Percentiles rank a stretch among this genome's conserved stretches.
Conservation (phyloP, 148 eudicot species). For the Salicornia ramosissima region DNA sequence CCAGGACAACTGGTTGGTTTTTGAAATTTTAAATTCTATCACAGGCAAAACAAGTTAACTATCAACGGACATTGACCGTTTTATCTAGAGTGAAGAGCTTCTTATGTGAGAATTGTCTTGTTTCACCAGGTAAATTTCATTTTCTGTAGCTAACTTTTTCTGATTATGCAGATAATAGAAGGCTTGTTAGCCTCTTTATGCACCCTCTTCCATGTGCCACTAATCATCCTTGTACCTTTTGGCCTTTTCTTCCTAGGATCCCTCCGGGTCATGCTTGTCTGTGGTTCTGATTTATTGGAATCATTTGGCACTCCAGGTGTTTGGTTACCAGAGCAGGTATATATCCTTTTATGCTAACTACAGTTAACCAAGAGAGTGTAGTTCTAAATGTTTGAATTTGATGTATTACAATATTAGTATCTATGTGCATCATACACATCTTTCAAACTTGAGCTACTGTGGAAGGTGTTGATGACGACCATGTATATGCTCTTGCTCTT, state of each 20-base stretch:
- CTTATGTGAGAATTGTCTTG: slow-evolving; percentile 32
- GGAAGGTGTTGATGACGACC: not conserved
- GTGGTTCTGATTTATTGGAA: slow-evolving; percentile 93
- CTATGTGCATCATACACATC: not conserved
- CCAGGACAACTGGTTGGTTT: not conserved
- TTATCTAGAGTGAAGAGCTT: slow-evolving; percentile 62
- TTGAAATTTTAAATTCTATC: slow-evolving; percentile 8
- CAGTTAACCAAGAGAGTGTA: not conserved
- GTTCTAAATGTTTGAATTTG: not conserved
- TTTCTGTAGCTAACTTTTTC: too few relatives aligned
- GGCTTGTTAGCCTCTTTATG: not conserved
- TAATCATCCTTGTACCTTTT: not conserved
- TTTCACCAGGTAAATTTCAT: slow-evolving; percentile 43
- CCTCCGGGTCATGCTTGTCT: slow-evolving; percentile 77
- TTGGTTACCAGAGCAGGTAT: slow-evolving; percentile 97
- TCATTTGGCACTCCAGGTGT: slow-evolving; percentile 72
- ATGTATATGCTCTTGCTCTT: not conserved
- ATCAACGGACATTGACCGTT: slow-evolving; percentile 78
- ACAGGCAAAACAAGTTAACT: slow-evolving; percentile 71
- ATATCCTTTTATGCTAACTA: slow-evolving; percentile 6
- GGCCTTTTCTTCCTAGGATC: slow-evolving; percentile 33
- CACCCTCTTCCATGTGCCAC: not conserved
- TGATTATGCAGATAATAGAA: not conserved
- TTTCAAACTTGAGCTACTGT: not conserved
- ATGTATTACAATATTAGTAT: not conserved